Evolutionary conservation across 2,329 filamentous ascomycete species (phyloP), one percentile per base, ranked within the genome.

Genomic region (Colletotrichum sojae): DNA sequence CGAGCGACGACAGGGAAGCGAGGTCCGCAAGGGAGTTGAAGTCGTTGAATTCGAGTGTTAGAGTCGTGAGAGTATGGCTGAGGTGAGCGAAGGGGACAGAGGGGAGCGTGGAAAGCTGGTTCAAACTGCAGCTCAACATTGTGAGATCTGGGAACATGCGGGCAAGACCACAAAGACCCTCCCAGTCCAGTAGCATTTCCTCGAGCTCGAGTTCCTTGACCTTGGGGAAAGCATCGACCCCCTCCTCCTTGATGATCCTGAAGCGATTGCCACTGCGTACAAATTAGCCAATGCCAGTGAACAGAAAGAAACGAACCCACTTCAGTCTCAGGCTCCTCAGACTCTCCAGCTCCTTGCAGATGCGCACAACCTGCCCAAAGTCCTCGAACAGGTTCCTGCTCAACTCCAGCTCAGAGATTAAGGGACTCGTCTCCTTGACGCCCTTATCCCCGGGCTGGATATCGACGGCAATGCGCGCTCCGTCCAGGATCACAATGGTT

Each of bases 401-500:
- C 49, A 99, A 79, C 76, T 98, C 95, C 53, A 98, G 83, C 76
- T 97, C 93, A 1, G 86, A 83, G 60, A 97, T 90, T 73, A 89
- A 87, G 1, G 90, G 89, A 62, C 89, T 91, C n/a, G 83, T 84
- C 59, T 85, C 79, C 6, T 76, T 74, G 54, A 91, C 86, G 16
- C 79, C 75, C 31, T 76, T 72, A 4, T 79, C 79, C n/a, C 73
- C 77, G 22, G 72, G 66, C 10, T 72, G 79, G 18, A 79, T 76
- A 2, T 76, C 79, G 39, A 73, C 76, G 10, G 76, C 80, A 71
- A 98, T 87, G 58, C 89, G 85, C 76, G 94, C 81, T 15, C 92
- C 91, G 80, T 98, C 95, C 8, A 99, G 84, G 46, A 98, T 89
- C 57, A 97, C 90, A 63, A 95, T 90, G 73, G 88, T 91, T 69